Evolutionary conservation across 495 filamentous ascomycete species (phyloP), one percentile per base, ranked within the genome.

Genomic region (Tuber indicum): DNA sequence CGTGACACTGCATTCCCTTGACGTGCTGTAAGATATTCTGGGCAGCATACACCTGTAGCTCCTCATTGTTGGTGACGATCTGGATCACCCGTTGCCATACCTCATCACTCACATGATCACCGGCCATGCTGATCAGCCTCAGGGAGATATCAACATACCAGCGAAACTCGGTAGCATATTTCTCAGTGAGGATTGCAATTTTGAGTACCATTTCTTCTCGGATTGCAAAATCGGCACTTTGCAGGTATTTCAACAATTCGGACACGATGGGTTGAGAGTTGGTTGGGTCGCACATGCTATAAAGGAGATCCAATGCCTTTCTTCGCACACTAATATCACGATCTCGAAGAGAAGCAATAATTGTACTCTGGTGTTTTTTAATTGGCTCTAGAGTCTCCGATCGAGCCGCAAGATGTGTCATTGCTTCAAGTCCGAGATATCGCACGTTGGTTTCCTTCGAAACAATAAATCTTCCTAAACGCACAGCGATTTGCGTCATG

Each of bases 61-160:
- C 94, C 83, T 99, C 96, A 85, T 99, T 99, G 86, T 99, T 99
- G 52, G 96, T 98, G 76, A 99, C 94, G 80, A 99, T 98, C 84
- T 98, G 96, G 78, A 97, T 98, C 75, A 99, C 94, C 79, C 96
- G 91, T 79, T 99, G 96, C 96, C 96, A 99, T 41, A 99, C 96
- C 86, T 99, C 96, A 74, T 99, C 96, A 84, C 95, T 98, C 74
- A 99, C 95, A 85, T 99, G 96, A 81, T 99, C 96, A 77, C 96
- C 96, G 16, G 96, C 96, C 88, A 98, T 92, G 42, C 96, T 94
- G 75, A 99, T 92, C 43, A 99, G 89, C 73, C 95, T 92, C 78
- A 99, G 86, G 6, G 96, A 97, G 76, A 98, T 97, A 83, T 99
- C 94, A 75, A 99, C 96, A 86, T 99, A 99, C 96, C 96, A 99